A percentile compares a stretch with the other conserved stretches of the same genome.
These are phyloP conservation scores for Aechmea fasciata DNA, from an alignment of 176 grass and related monocot genomes.

Conservation along the genomic window DNA sequence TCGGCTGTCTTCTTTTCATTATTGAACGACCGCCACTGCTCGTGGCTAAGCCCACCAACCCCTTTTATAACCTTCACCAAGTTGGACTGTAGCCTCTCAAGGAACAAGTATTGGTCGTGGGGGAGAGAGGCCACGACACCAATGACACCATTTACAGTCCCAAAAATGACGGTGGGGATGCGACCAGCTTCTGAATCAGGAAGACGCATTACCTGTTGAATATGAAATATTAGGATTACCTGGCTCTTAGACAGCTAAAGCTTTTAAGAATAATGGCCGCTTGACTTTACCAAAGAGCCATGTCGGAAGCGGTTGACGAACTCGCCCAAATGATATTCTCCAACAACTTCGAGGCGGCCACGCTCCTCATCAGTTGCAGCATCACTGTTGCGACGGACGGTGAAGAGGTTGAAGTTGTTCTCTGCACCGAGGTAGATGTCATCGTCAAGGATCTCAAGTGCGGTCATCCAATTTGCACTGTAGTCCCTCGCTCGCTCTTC, in stretches of 20 bases:
- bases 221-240: too few relatives aligned
- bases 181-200: constrained; percentile 53
- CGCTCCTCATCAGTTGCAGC: constrained; percentile 87
- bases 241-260: too few relatives aligned
- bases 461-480: constrained; percentile 91
- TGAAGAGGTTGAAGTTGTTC: constrained; percentile 83
- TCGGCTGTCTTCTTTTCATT: constrained; percentile 62
- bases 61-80: constrained; percentile 85
- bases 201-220: constrained; percentile 43
- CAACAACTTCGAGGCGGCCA: constrained; percentile 66
- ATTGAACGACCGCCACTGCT: constrained; percentile 81
- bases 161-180: constrained; percentile 76
- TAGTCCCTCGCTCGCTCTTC: constrained; percentile 83
- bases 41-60: constrained; percentile 69
- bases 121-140: constrained; percentile 78
- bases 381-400: constrained; percentile 88
- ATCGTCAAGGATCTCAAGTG: constrained; percentile 91
- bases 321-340: constrained; percentile 91
- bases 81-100: constrained; percentile 72
- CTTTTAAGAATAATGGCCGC: too few relatives aligned
- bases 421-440: constrained; percentile 85
- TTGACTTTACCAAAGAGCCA: constrained; percentile 40
- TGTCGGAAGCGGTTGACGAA: constrained; percentile 75
- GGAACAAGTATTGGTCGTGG: constrained; percentile 62
- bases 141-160: constrained; percentile 84